Base-by-base conservation (phyloP, 768 basidiomycete genomes). In the Lanmaoa pseudosensibilis region DNA sequence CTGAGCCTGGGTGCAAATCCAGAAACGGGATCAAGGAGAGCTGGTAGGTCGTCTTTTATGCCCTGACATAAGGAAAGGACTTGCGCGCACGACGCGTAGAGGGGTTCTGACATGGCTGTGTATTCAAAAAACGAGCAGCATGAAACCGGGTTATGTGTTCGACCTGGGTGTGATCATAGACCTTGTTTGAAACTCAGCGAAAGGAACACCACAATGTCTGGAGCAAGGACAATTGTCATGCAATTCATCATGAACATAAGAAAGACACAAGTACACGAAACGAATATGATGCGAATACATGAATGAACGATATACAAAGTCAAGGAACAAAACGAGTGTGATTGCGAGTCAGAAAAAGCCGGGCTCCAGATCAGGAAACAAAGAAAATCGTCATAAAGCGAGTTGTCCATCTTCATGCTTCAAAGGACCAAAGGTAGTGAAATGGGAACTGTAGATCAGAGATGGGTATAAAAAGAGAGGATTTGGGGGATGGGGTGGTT, bases 1-100 rank as follows among this genome's bases (percentile, higher is more conserved):
- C 75, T 69, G 18, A 92, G 71, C 19, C 82, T 78, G 0, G 89
- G 88, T 13, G 90, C 88, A 69, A 88, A 88, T 0, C 89, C 89
- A 0, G 76, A 77, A 3, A 83, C 78, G 21, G 87, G 86, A 56
- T 90, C 78, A 8, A 91, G 77, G 9, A 92, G 71, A 18, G 78
- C 77, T 21, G 75, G 80, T 9, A 90, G 73, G 69, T 90, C 85
- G 49, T 78, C 74, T 53, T 77, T 75, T 59, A 76, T 69, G 2
- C 80, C 71, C 72, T 89, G 87, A 58, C 80, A 83, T 37, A 83
- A 63, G 0, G 80, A 74, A 11, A 90, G 79, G 16, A 87, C 85
- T 56, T 89, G 82, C 3, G 88, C 88, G 63, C 80, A 88, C 10
- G 83, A 78, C n/a, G 76, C 75, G 63, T 84, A 90, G 12, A 90